Conservation (phyloP, 331 rosid genomes). For the Telfairia occidentalis region DNA sequence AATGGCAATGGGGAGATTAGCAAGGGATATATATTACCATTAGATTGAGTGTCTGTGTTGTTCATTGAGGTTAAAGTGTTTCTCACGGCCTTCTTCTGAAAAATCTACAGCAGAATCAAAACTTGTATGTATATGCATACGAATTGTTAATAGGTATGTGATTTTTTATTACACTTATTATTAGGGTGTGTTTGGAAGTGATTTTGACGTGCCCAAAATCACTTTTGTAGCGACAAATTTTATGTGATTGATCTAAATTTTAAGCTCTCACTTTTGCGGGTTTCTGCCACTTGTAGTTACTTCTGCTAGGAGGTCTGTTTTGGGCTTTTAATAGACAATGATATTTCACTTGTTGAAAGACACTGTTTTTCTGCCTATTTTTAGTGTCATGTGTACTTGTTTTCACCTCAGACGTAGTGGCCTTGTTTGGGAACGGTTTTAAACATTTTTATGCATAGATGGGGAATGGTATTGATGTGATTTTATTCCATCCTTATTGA, state of each 20-base stretch:
- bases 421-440: no score
- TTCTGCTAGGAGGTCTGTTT: not conserved
- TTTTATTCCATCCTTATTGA: not conserved
- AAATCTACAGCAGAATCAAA: not conserved
- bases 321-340: not conserved
- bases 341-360: not conserved
- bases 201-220: no score
- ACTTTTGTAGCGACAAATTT: no score
- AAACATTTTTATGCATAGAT: not conserved
- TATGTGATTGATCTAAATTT: no score
- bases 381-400: not conserved
- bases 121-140: not conserved
- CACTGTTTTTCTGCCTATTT: not conserved
- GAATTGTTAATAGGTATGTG: not conserved
- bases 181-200: no score
- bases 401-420: not conserved
- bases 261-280: not conserved
- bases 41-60: not conserved
- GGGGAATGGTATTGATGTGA: not conserved
- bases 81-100: not conserved
- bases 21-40: not conserved
- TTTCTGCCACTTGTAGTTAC: not conserved
- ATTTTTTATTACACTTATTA: not conserved
- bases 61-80: not conserved
- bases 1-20: not conserved